A percentile compares a stretch with the other conserved stretches of the same genome.
phyloP scores from a whole-genome alignment of 805 yeast genomes.

The Yamadazyma endophytica region DNA sequence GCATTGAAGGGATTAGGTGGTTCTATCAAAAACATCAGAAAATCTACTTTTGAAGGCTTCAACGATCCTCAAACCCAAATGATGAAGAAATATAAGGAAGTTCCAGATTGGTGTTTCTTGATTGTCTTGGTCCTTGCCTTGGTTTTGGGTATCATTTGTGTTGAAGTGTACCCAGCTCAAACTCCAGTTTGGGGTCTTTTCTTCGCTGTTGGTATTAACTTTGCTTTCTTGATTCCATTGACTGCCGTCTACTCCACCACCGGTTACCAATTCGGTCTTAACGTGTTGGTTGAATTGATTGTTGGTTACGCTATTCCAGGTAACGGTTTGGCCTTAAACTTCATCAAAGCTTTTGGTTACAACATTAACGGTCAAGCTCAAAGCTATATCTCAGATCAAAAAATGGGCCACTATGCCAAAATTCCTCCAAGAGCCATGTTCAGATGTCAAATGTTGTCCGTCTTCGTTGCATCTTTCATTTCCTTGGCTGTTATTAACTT shows the following conservation, averaged over 20 bases:
- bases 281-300: conserved; percentile 59
- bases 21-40: conserved; percentile 15
- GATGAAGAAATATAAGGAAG: conserved; percentile 59
- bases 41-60: conserved; percentile 15
- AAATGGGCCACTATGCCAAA: conserved; percentile 51
- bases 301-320: conserved; percentile 63
- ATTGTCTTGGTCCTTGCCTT: conserved; percentile 43
- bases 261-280: conserved; percentile 53
- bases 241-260: conserved; percentile 60
- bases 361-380: conserved; percentile 64
- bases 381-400: conserved; percentile 42
- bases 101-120: conserved; percentile 69
- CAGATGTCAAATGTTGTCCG: conserved; percentile 37
- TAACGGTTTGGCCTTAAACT: conserved; percentile 55
- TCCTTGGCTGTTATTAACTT: conserved; percentile 33
- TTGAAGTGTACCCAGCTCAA: conserved; percentile 44
- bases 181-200: conserved; percentile 62
- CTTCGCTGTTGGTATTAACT: conserved; percentile 49
- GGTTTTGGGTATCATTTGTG: conserved; percentile 39
- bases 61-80: conserved; percentile 54
- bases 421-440: conserved; percentile 59
- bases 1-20: conserved; percentile 23
- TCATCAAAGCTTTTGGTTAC: conserved; percentile 40
- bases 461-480: conserved; percentile 26
- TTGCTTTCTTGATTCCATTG: conserved; percentile 55